A percentile compares a stretch with the other conserved stretches of the same genome.
These are phyloP conservation scores for Diaporthe destruens DNA, from an alignment of 2,329 filamentous ascomycete genomes.

Conservation along the genomic window DNA sequence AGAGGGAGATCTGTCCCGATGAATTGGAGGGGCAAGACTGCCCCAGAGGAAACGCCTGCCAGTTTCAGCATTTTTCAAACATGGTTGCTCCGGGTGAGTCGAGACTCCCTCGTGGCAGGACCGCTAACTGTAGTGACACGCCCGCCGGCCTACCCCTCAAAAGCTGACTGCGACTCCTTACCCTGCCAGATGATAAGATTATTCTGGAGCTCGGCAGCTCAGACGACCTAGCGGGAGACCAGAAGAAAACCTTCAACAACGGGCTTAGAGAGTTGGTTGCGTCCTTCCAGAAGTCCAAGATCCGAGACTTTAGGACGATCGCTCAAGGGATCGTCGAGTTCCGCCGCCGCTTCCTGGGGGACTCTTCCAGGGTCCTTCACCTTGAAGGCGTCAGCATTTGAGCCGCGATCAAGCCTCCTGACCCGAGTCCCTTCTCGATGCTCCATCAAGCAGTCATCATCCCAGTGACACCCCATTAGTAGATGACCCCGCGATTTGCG, in stretches of 20 bases:
- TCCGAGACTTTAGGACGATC: slow-evolving; percentile 76
- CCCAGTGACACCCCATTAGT: slow-evolving; percentile 37
- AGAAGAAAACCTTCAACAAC: slow-evolving; percentile 71
- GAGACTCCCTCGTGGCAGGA: slow-evolving; percentile 42
- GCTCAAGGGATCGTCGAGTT: slow-evolving; percentile 76
- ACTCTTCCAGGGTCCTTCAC: slow-evolving; percentile 72
- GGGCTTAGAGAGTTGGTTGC: slow-evolving; percentile 73
- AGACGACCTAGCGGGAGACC: slow-evolving; percentile 72
- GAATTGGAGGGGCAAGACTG: slow-evolving; percentile 80
- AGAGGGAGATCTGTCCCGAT: slow-evolving; percentile 80
- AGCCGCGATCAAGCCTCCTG: slow-evolving; percentile 10
- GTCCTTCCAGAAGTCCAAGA: slow-evolving; percentile 69
- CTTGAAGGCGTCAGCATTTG: slow-evolving; percentile 60
- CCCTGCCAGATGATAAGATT: slow-evolving; percentile 75
- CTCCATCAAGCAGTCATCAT: neutral
- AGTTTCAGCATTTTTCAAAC: slow-evolving; percentile 82
- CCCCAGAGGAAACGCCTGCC: slow-evolving; percentile 76
- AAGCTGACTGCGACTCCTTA: slow-evolving; percentile 61
- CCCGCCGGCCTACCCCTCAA: slow-evolving; percentile 53
- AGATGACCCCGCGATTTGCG: slow-evolving; percentile 28
- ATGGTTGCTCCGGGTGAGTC: slow-evolving; percentile 82
- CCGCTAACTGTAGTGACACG: slow-evolving; percentile 42
- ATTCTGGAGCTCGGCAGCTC: slow-evolving; percentile 78
- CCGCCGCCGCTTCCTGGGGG: slow-evolving; percentile 73
- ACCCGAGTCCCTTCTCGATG: neutral